Percentiles rank a stretch among this genome's conserved stretches.
These are phyloP conservation scores for Jimgerdemannia flammicorona DNA, from an alignment of 192 early-diverging fungal species.

Conservation along the genomic window DNA sequence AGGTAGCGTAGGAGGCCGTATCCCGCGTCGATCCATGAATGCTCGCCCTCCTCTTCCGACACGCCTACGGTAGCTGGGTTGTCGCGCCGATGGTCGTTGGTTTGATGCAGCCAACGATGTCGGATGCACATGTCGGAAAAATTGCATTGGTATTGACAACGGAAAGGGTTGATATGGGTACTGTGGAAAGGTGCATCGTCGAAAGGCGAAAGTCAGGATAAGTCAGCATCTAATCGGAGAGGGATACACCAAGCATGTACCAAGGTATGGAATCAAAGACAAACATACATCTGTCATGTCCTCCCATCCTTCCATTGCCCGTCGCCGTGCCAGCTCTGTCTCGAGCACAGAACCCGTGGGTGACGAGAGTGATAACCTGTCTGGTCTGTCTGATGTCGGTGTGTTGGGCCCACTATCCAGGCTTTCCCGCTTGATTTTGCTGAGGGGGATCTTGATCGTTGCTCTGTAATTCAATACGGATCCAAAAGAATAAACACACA, in stretches of 20 bases:
- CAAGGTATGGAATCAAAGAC: background rate
- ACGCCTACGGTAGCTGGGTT: conserved; percentile 49
- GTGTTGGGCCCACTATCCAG: conserved; percentile 32
- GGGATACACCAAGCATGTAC: background rate
- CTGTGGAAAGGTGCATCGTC: conserved; percentile 16
- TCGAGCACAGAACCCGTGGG: conserved; percentile 26
- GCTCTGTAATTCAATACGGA: conserved; percentile 23
- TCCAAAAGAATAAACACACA: background rate
- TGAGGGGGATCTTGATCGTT: conserved; percentile 61
- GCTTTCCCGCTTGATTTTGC: conserved; percentile 44
- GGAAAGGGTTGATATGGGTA: conserved; percentile 47
- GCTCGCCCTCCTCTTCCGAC: conserved; percentile 78
- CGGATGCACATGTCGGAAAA: conserved; percentile 19
- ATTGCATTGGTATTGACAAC: conserved; percentile 26
- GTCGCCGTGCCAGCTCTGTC: conserved; percentile 49
- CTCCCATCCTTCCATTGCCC: conserved; percentile 60
- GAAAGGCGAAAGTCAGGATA: too few relatives aligned
- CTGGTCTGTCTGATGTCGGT: conserved; percentile 17
- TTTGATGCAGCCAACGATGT: conserved; percentile 2
- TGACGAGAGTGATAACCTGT: conserved; percentile 12
- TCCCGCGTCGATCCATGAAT: conserved; percentile 62
- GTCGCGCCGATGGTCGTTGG: conserved; percentile 17
- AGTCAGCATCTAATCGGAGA: too few relatives aligned
- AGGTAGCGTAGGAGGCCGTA: conserved; percentile 5
- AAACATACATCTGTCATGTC: conserved; percentile 65